Evolutionary conservation across 148 eudicot genomes (phyloP), one percentile per base, ranked within the genome.

Genomic region (Beta vulgaris): DNA sequence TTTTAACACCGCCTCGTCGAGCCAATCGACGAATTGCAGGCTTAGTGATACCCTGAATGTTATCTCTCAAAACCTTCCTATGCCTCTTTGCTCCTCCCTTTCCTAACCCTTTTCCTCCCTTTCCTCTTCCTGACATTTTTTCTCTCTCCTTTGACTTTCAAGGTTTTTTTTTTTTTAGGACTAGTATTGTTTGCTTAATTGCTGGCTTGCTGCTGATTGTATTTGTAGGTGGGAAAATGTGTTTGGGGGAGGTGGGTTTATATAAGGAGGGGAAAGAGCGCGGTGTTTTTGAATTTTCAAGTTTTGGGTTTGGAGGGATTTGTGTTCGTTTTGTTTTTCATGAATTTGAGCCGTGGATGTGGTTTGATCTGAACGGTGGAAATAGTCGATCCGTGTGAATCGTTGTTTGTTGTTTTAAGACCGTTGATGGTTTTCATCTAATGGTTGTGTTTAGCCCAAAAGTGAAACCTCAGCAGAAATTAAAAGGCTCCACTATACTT

Each of bases 31-130:
- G n/a, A n/a, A n/a, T n/a, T n/a, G n/a, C n/a, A n/a, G n/a, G n/a
- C n/a, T n/a, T n/a, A n/a, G n/a, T n/a, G n/a, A 79, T 66, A 0
- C 82, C 77, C 46, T 68, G 82, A 40, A 79, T 79, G 74, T 79
- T 79, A 32, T 79, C 82, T 6, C 82, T 49, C 32, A 79, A 57
- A 2, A 79, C 82, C 28, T 79, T 79, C 19, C 82, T 60, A 42
- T 79, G 82, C 44, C 82, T 69, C 73, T 79, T 79, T 28, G 82
- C 82, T 68, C 82, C 82, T 69, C 82, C 82, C 62, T 79, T 79
- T 36, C 82, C 82, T 3, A 79, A 14, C 2, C 82, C 82, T 62
- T 79, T 79, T 1, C 82, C 82, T 79, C 82, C 82, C 68, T 79
- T 79, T 21, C 82, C 82, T 34, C 82, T 49, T 29, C 82, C 82